These are phyloP conservation scores for Apiospora sp. DNA, from an alignment of 2,329 filamentous ascomycete genomes.

Conservation along the genomic window DNA sequence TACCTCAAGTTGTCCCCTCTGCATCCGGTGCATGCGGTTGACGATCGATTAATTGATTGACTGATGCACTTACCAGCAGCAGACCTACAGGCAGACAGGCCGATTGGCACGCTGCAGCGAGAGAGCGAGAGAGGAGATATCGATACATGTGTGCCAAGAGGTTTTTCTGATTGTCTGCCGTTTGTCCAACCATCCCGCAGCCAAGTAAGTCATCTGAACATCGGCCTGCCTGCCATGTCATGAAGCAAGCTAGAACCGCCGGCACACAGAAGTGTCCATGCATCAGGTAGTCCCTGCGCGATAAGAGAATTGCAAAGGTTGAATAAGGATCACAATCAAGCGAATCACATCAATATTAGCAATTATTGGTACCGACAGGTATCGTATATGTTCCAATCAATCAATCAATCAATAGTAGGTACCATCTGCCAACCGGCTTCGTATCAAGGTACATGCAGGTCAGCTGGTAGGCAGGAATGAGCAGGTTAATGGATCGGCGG, in stretches of 20 bases:
- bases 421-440: not conserved
- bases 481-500: not conserved
- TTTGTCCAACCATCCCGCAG: constrained; percentile 8
- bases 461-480: not conserved
- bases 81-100: no score
- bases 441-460: not conserved
- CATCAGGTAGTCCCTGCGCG: constrained; percentile 2
- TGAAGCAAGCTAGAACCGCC: constrained; percentile 9
- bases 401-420: no score
- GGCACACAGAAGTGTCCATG: not conserved
- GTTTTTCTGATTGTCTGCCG: not conserved
- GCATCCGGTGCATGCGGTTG: not conserved
- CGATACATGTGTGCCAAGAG: not conserved
- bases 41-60: not conserved
- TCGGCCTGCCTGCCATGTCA: constrained; percentile 5
- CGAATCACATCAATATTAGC: not conserved
- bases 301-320: not conserved
- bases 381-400: not conserved
- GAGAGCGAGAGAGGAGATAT: not conserved
- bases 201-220: constrained; percentile 19
- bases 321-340: not conserved
- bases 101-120: not conserved
- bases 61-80: not conserved
- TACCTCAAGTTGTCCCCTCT: not conserved
- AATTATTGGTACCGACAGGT: not conserved